These are phyloP conservation scores for Metarhizium brunneum DNA, from an alignment of 2,329 filamentous ascomycete species.

Conservation along the genomic window DNA sequence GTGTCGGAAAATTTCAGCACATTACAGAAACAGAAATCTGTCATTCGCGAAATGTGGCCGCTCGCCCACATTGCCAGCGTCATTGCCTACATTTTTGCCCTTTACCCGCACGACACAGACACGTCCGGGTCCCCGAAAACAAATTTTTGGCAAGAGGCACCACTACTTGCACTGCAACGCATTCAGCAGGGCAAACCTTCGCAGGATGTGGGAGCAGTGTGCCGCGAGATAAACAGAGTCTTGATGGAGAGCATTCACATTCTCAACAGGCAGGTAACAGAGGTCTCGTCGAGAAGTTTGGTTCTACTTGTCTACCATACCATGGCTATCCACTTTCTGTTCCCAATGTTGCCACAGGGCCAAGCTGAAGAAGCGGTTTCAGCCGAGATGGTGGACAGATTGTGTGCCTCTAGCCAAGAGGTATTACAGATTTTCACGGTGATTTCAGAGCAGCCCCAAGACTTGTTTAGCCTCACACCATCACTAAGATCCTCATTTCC, in stretches of 20 bases:
- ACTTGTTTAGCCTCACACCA: constrained; percentile 11
- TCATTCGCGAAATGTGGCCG: constrained; percentile 25
- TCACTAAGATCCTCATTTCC: constrained; percentile 17
- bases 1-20: constrained; percentile 28
- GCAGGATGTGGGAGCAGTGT: constrained; percentile 13
- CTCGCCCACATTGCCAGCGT: constrained; percentile 23
- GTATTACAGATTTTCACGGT: constrained; percentile 16
- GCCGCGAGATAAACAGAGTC: constrained; percentile 18
- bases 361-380: constrained; percentile 12
- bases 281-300: constrained; percentile 15
- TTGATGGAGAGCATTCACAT: constrained; percentile 17
- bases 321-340: constrained; percentile 24
- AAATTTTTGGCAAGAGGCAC: constrained; percentile 14
- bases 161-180: constrained; percentile 12
- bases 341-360: constrained; percentile 13
- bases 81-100: constrained; percentile 19
- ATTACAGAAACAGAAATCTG: constrained; percentile 23
- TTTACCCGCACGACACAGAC: constrained; percentile 13
- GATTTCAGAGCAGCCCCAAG: constrained; percentile 12
- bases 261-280: constrained; percentile 13
- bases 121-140: constrained; percentile 8
- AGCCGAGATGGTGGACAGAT: constrained; percentile 17
- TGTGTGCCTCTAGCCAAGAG: constrained; percentile 20
- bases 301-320: constrained; percentile 23
- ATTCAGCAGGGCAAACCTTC: constrained; percentile 13